Evolutionary conservation across 495 filamentous ascomycete genomes (phyloP).

Genomic region (Clohesyomyces aquaticus): DNA sequence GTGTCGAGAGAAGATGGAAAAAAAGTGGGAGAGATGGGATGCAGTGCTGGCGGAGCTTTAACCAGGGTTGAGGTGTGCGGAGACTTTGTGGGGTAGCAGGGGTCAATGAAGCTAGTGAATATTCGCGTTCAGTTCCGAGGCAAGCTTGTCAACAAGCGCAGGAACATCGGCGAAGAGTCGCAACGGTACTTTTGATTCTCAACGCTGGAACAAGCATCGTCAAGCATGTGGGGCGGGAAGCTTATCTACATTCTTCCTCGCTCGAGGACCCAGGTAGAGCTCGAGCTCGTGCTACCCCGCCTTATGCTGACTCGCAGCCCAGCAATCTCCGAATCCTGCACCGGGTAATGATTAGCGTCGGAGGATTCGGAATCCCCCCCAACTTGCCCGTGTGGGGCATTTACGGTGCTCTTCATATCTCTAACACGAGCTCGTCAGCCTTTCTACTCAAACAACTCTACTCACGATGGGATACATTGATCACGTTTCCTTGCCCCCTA

Average conservation of each 20-base stretch:
- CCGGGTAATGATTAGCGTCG: too few species aligned
- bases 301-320: background rate
- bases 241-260: background rate
- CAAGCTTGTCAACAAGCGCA: too few species aligned
- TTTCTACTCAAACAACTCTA: background rate
- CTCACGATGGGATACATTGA: background rate
- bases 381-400: too few species aligned
- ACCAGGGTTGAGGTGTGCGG: background rate
- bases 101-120: background rate
- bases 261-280: background rate
- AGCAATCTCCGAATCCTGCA: too few species aligned
- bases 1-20: too few species aligned
- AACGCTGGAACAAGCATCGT: background rate
- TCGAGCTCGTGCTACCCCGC: background rate
- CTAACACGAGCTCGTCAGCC: background rate
- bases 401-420: background rate
- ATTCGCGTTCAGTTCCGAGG: background rate
- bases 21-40: too few species aligned
- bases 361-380: too few species aligned
- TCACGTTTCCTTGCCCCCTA: background rate
- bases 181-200: too few species aligned
- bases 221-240: background rate
- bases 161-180: too few species aligned
- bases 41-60: too few species aligned
- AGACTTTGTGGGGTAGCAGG: background rate